Percentiles rank a stretch among this genome's conserved stretches.
These are phyloP conservation scores for Fusarium austroafricanum DNA, from an alignment of 2,329 filamentous ascomycete species.

Conservation along the genomic window DNA sequence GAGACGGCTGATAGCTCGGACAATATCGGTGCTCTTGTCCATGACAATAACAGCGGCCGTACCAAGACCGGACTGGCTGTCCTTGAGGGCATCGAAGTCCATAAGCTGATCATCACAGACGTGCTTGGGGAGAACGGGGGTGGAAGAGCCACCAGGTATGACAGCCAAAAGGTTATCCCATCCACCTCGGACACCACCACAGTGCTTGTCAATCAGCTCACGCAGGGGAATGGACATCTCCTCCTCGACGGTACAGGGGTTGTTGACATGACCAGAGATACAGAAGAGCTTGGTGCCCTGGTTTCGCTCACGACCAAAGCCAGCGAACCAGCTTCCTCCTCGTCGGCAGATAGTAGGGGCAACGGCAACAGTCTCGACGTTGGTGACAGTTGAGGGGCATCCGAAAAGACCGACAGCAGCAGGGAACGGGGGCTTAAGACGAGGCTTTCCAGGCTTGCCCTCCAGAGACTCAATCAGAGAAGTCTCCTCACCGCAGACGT, in stretches of 20 bases:
- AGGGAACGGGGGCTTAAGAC: slow-evolving; percentile 98
- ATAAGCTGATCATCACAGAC: slow-evolving; percentile 96
- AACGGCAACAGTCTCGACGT: slow-evolving; percentile 96
- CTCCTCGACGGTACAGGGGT: slow-evolving; percentile 97
- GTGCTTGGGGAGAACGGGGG: slow-evolving; percentile 89
- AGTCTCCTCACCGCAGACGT: slow-evolving; percentile 98
- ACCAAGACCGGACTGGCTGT: slow-evolving; percentile 95
- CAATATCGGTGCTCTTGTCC: slow-evolving; percentile 97
- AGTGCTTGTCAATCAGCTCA: slow-evolving; percentile 98
- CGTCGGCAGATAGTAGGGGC: slow-evolving; percentile 95
- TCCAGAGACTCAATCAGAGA: slow-evolving; percentile 98
- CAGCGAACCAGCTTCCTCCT: slow-evolving; percentile 91
- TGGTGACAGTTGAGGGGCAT: slow-evolving; percentile 97
- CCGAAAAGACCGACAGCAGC: slow-evolving; percentile 97
- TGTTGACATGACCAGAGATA: slow-evolving; percentile 99
- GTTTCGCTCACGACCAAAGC: slow-evolving; percentile 95
- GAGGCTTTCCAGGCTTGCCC: slow-evolving; percentile 98
- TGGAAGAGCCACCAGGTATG: slow-evolving; percentile 96
- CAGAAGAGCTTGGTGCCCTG: slow-evolving; percentile 98
- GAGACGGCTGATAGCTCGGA: slow-evolving; percentile 91
- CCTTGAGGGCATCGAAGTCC: slow-evolving; percentile 99
- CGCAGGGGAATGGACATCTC: slow-evolving; percentile 98
- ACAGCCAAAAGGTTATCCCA: slow-evolving; percentile 98
- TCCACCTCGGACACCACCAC: slow-evolving; percentile 92
- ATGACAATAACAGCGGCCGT: slow-evolving; percentile 99